These are phyloP conservation scores for Zygnema circumcarinatum DNA, from an alignment of 139 green algal genomes.

Conservation along the genomic window DNA sequence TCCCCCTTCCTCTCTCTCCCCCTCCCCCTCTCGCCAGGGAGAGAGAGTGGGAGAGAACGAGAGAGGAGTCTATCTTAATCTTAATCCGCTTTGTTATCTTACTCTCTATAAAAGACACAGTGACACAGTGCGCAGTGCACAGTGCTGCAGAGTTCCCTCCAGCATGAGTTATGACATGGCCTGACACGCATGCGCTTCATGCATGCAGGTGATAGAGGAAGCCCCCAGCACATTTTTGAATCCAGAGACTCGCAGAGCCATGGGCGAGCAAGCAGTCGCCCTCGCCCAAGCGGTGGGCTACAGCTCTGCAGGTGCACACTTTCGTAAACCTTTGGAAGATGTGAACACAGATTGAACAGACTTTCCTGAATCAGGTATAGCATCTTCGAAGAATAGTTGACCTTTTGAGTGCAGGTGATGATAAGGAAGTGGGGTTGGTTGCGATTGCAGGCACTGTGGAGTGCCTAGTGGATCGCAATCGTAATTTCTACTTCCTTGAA, in stretches of 20 bases:
- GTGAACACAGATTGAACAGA: no score
- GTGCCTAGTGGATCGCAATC: slow-evolving; percentile 88
- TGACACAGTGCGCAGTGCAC: no score
- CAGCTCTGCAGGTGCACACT: slow-evolving; percentile 54
- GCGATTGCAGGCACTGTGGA: slow-evolving; percentile 84
- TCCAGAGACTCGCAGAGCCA: slow-evolving; percentile 59
- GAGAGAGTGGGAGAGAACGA: no score
- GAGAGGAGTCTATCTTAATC: no score
- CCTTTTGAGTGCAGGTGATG: no score
- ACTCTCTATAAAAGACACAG: no score
- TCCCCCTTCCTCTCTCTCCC: slow-evolving; percentile 9
- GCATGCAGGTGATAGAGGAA: slow-evolving; percentile 73
- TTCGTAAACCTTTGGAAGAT: background rate
- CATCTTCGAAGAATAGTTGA: slow-evolving; percentile 9
- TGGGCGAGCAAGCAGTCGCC: slow-evolving; percentile 71
- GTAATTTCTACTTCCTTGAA: slow-evolving; percentile 92
- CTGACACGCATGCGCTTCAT: no score
- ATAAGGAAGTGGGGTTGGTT: no score
- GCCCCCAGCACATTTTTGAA: slow-evolving; percentile 63
- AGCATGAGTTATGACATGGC: no score
- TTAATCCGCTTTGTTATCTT: no score
- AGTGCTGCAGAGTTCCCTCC: no score
- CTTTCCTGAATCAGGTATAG: background rate
- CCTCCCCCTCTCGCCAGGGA: no score
- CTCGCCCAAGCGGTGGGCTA: slow-evolving; percentile 72